These are phyloP conservation scores for Trametes polyzona DNA, from an alignment of 1,284 basidiomycete genomes.

Conservation along the genomic window DNA sequence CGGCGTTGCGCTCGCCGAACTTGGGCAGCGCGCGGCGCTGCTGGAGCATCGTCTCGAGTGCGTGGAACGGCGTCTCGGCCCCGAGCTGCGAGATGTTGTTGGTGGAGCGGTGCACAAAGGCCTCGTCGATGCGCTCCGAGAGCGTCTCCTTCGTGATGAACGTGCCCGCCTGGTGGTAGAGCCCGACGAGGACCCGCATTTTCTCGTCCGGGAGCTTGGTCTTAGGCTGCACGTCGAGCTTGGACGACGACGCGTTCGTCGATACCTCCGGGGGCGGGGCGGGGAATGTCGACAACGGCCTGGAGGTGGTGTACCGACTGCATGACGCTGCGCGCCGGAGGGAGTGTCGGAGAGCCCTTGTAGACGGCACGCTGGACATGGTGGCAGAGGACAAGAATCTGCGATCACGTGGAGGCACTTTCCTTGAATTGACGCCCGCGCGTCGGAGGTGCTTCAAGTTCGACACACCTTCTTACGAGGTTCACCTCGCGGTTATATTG, in stretches of 20 bases:
- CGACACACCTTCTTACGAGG: background rate
- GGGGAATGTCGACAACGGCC: slow-evolving; percentile 10
- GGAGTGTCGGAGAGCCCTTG: slow-evolving; percentile 19
- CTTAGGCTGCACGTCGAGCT: slow-evolving; percentile 30
- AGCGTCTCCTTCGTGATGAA: slow-evolving; percentile 76
- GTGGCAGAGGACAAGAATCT: slow-evolving; percentile 20
- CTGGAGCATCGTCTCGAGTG: slow-evolving; percentile 24
- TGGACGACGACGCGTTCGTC: slow-evolving; percentile 5
- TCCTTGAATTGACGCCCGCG: background rate
- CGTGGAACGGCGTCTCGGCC: slow-evolving; percentile 11
- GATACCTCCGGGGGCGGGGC: slow-evolving; percentile 8
- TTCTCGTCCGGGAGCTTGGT: slow-evolving; percentile 54
- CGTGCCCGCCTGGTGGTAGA: slow-evolving; percentile 70
- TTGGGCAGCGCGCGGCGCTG: slow-evolving; percentile 41
- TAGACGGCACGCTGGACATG: slow-evolving; percentile 23
- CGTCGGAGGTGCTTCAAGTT: background rate
- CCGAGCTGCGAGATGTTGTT: background rate
- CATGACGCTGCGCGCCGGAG: slow-evolving; percentile 19
- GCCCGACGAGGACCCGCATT: slow-evolving; percentile 69
- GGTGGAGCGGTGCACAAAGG: slow-evolving; percentile 43
- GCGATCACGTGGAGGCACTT: slow-evolving; percentile 12
- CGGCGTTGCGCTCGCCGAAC: slow-evolving; percentile 34
- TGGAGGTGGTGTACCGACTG: slow-evolving; percentile 21
- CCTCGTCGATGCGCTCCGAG: slow-evolving; percentile 61
- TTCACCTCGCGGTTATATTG: background rate